These are phyloP conservation scores for Aureobasidium sp. DNA, from an alignment of 2,329 filamentous ascomycete species.

Conservation along the genomic window DNA sequence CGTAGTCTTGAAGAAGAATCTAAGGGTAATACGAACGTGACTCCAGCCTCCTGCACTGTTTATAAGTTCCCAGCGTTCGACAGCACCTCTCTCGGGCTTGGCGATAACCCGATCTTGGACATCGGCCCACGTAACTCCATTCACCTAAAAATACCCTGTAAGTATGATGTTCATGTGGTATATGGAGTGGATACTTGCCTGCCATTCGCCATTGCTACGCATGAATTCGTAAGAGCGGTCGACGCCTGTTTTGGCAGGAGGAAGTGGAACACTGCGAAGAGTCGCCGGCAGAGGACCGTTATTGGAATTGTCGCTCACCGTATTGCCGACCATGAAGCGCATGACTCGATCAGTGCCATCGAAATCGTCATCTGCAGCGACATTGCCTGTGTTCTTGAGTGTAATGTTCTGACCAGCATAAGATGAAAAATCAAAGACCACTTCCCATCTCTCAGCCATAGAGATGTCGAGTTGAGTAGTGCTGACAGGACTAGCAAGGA, in stretches of 20 bases:
- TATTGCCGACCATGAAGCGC: conserved; percentile 24
- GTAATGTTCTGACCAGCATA: conserved; percentile 41
- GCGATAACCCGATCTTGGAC: conserved; percentile 28
- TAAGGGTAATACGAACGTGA: conserved; percentile 27
- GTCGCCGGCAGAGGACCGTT: conserved; percentile 29
- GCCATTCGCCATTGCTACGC: conserved; percentile 18
- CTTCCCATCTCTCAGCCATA: conserved; percentile 53
- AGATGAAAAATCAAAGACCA: conserved; percentile 49
- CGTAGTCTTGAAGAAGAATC: too few species aligned
- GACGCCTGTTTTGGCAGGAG: conserved; percentile 21
- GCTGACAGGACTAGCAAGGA: conserved; percentile 41
- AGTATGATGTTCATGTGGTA: too few species aligned
- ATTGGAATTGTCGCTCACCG: conserved; percentile 31
- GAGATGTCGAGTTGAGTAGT: conserved; percentile 40
- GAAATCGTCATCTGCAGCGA: conserved; percentile 42
- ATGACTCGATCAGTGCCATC: conserved; percentile 46
- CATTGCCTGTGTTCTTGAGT: conserved; percentile 17
- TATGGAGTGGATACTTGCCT: too few species aligned
- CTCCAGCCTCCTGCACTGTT: conserved; percentile 46
- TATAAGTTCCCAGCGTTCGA: conserved; percentile 33
- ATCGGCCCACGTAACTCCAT: conserved; percentile 30
- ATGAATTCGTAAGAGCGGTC: conserved; percentile 30
- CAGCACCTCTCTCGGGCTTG: conserved; percentile 27
- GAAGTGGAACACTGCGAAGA: conserved; percentile 25
- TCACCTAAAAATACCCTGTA: conserved; percentile 26